Conservation (phyloP, 139 green algal genomes). For the Yamagishiella unicocca region DNA sequence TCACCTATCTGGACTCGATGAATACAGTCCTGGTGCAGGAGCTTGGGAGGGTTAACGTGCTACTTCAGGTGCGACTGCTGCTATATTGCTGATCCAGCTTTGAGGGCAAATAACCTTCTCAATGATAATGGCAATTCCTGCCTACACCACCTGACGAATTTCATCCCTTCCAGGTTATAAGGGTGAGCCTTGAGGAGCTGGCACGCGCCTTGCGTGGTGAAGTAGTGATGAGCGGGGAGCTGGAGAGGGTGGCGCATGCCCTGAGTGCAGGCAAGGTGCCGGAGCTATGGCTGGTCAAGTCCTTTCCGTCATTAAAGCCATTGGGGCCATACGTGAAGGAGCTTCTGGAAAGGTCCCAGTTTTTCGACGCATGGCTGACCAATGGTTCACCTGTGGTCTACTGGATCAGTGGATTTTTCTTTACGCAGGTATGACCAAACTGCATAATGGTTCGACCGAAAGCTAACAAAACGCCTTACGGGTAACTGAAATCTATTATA, state of each 20-base stretch:
- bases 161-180: constrained; percentile 53
- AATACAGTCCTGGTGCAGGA: constrained; percentile 87
- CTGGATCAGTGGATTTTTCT: constrained; percentile 90
- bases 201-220: constrained; percentile 54
- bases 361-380: constrained; percentile 79
- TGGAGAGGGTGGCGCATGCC: constrained; percentile 63
- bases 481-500: too few relatives aligned
- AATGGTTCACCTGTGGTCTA: constrained; percentile 70
- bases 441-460: too few relatives aligned
- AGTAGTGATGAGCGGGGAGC: constrained; percentile 80
- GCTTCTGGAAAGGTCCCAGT: constrained; percentile 68
- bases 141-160: background rate
- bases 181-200: constrained; percentile 71
- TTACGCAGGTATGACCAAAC: constrained; percentile 78
- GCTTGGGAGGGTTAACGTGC: constrained; percentile 76
- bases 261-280: constrained; percentile 80
- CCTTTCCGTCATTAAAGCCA: constrained; percentile 83
- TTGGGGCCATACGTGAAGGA: constrained; percentile 82
- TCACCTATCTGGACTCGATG: constrained; percentile 81
- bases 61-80: constrained; percentile 58
- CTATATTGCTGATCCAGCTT: background rate
- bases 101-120: too few relatives aligned
- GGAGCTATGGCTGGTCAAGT: constrained; percentile 76
- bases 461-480: too few relatives aligned
- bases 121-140: too few relatives aligned